These are phyloP conservation scores for Chytriomyces confervae DNA, from an alignment of 192 early-diverging fungal species.

Conservation along the genomic window DNA sequence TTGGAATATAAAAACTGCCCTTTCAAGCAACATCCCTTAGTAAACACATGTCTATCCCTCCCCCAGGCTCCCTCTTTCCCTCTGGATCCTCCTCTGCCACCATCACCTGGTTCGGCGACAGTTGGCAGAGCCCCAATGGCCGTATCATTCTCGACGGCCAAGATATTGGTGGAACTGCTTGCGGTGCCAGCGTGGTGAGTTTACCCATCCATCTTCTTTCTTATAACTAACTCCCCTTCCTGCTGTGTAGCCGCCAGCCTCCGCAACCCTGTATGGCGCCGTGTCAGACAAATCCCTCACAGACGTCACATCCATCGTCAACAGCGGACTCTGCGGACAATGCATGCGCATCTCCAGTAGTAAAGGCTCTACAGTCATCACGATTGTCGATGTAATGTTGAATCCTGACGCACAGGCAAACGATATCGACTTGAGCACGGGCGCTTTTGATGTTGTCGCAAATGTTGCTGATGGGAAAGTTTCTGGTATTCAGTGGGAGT, in stretches of 20 bases:
- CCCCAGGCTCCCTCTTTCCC: too few relatives aligned
- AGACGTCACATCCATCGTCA: neutral
- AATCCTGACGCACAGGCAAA: neutral
- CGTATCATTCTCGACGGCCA: neutral
- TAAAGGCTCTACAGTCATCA: neutral
- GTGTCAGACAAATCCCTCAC: constrained; percentile 4
- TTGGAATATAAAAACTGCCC: too few relatives aligned
- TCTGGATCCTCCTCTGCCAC: too few relatives aligned
- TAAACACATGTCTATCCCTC: too few relatives aligned
- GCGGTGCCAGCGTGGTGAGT: neutral
- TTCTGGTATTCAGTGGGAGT: constrained; percentile 1
- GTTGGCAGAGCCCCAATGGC: too few relatives aligned
- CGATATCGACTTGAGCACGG: constrained; percentile 5
- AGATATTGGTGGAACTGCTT: neutral
- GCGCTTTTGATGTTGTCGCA: neutral
- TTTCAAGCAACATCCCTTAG: too few relatives aligned
- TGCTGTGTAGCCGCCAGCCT: neutral
- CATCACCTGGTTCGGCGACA: neutral
- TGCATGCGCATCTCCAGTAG: neutral
- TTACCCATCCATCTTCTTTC: neutral
- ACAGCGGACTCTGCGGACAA: neutral
- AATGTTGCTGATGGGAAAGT: neutral
- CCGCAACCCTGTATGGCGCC: neutral
- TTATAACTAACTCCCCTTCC: neutral
- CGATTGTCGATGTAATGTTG: constrained; percentile 12